Evolutionary conservation across 495 filamentous ascomycete species (phyloP), one percentile per base, ranked within the genome.

Genomic region (Opeltia flavorubescens): DNA sequence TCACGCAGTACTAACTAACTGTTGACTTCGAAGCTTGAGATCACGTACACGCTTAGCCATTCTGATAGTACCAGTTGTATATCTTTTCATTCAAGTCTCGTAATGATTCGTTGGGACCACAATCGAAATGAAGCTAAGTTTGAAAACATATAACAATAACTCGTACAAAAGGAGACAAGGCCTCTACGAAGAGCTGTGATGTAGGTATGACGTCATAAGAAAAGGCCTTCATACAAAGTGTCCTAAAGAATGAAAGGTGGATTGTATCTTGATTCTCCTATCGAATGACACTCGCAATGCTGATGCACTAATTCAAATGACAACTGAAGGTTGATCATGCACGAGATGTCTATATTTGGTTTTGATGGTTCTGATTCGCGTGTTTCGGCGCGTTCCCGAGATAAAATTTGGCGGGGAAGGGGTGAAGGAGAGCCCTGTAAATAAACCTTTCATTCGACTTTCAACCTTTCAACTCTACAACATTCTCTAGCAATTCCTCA

Each of bases 41-140:
- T 21, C 25, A 33, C 30, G 31, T 35, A 26, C 44, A 20, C 29
- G 44, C 23, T 47, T 47, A 18, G 29, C 24, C 44, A 47, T 44
- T 0, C 30, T 44, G 26, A 44, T 1, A 11, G 42, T 21, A 2
- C 11, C 30, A 6, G 24, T 30, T 15, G 42, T 20, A 11, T 28
- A 44, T 44, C 18, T 20, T 33, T 26, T 44, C 42, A 44, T 44
- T 44, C 42, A 44, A n/a, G n/a, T n/a, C n/a, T n/a, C n/a, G n/a
- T n/a, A n/a, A n/a, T n/a, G n/a, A n/a, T n/a, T n/a, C n/a, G n/a
- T n/a, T n/a, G n/a, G n/a, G n/a, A n/a, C n/a, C n/a, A n/a, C n/a
- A n/a, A n/a, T n/a, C n/a, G n/a, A n/a, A n/a, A n/a, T n/a, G n/a
- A n/a, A n/a, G n/a, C n/a, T n/a, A n/a, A n/a, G n/a, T n/a, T n/a